A percentile compares a stretch with the other conserved stretches of the same genome.
Evolutionary conservation across 495 filamentous ascomycete genomes (phyloP).

Genomic region (Annulohypoxylon nitens): DNA sequence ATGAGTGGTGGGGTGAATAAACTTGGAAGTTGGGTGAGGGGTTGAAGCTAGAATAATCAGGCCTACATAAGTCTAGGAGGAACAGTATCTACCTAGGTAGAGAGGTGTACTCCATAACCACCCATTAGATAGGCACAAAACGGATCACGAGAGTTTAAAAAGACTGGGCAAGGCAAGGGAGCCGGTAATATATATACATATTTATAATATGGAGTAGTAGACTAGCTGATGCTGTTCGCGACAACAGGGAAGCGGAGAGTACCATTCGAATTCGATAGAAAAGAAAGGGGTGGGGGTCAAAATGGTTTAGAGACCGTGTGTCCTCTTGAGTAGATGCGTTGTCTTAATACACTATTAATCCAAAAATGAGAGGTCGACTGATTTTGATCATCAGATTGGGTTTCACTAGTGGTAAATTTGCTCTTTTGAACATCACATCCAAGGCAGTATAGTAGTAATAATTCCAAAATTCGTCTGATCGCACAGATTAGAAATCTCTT

Average conservation of each 20-base stretch:
- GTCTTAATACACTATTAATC: neutral
- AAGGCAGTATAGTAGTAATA: neutral
- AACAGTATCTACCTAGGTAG: no score
- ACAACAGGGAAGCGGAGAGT: neutral
- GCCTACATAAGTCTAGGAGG: no score
- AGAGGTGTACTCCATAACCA: neutral
- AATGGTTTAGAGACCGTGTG: neutral
- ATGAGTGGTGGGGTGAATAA: neutral
- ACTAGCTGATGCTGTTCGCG: neutral
- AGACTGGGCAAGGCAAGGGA: conserved; percentile 4
- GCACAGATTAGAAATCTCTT: neutral
- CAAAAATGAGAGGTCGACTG: neutral
- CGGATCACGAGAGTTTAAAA: neutral
- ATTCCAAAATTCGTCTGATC: neutral
- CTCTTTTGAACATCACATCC: neutral
- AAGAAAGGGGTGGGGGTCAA: neutral
- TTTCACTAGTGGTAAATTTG: neutral
- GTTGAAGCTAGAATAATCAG: neutral
- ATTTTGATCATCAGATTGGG: neutral
- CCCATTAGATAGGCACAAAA: neutral
- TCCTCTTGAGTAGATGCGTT: neutral
- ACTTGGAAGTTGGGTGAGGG: neutral
- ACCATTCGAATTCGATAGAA: neutral
- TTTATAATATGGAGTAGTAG: neutral
- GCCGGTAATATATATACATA: neutral